Evolutionary conservation across 2,329 filamentous ascomycete genomes (phyloP).

Genomic region (Aspergillus persii): DNA sequence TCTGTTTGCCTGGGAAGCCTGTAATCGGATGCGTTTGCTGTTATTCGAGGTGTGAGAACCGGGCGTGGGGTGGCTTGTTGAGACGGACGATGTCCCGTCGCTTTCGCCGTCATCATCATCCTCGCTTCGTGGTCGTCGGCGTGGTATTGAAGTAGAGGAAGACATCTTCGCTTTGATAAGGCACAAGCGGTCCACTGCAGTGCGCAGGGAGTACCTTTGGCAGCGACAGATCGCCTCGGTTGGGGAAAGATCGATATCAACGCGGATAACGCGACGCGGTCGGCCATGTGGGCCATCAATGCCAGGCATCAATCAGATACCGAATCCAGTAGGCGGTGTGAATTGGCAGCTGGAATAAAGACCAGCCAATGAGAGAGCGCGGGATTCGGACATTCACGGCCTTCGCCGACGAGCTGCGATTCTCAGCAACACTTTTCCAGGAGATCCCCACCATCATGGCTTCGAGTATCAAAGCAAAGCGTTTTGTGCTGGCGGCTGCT

Average conservation of each 20-base stretch:
- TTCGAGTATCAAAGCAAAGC: slow-evolving; percentile 38
- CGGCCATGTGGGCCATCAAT: not conserved
- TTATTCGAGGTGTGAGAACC: slow-evolving; percentile 25
- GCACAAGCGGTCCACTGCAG: slow-evolving; percentile 1
- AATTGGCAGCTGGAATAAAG: slow-evolving; percentile 7
- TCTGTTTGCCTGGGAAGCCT: slow-evolving; percentile 20
- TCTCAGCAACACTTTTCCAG: not conserved
- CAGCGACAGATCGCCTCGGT: slow-evolving; percentile 5
- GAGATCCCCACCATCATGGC: not conserved
- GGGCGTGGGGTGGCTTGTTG: slow-evolving; percentile 18
- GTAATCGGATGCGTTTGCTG: slow-evolving; percentile 34
- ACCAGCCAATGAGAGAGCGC: not conserved
- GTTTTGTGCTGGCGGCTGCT: slow-evolving; percentile 54
- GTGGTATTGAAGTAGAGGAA: slow-evolving; percentile 22
- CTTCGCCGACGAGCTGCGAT: slow-evolving; percentile 2
- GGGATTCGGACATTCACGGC: not conserved
- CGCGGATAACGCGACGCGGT: slow-evolving; percentile 29
- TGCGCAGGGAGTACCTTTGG: slow-evolving; percentile 5
- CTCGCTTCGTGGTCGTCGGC: slow-evolving; percentile 29
- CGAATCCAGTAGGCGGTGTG: slow-evolving; percentile 25
- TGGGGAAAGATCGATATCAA: slow-evolving; percentile 9
- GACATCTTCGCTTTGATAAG: slow-evolving; percentile 25
- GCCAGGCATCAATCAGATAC: slow-evolving; percentile 18
- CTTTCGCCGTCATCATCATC: slow-evolving; percentile 28
- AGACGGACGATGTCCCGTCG: slow-evolving; percentile 15